phyloP scores from a whole-genome alignment of 768 basidiomycete species.

The Trametes punicea region DNA sequence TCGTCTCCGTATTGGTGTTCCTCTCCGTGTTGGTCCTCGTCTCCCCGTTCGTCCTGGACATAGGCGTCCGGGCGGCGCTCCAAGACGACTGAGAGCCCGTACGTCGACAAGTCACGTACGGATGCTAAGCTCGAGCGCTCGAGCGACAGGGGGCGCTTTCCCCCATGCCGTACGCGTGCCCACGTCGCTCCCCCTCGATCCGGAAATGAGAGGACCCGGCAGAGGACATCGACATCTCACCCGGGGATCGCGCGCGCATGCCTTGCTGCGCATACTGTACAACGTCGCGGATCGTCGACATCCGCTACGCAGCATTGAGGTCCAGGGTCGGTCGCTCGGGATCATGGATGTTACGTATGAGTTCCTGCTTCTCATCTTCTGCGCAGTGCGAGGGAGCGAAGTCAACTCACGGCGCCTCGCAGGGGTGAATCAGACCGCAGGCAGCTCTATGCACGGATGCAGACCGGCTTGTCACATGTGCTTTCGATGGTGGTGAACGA shows the following conservation, averaged over 20 bases:
- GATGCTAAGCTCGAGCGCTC: too few relatives aligned
- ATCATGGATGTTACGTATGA: neutral
- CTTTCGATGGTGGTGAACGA: neutral
- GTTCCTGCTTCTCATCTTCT: slow-evolving; percentile 6
- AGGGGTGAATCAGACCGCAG: slow-evolving; percentile 13
- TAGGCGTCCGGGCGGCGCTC: too few relatives aligned
- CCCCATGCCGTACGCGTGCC: neutral
- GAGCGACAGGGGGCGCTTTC: neutral
- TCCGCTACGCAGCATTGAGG: neutral
- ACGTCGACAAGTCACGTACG: too few relatives aligned
- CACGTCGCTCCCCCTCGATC: neutral
- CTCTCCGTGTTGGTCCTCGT: too few relatives aligned
- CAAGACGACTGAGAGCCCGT: too few relatives aligned
- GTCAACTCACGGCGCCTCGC: neutral
- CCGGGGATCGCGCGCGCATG: neutral
- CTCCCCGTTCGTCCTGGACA: too few relatives aligned
- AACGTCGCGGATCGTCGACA: slow-evolving; percentile 4
- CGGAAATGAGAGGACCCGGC: neutral
- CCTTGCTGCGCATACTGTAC: neutral
- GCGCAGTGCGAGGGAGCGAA: slow-evolving; percentile 4
- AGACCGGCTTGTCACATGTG: neutral
- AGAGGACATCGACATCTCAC: neutral
- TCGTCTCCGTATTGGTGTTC: too few relatives aligned
- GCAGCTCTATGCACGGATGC: neutral
- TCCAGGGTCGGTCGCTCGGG: too few relatives aligned